Percentiles rank a stretch among this genome's conserved stretches.
Evolutionary conservation across 2,329 filamentous ascomycete species (phyloP).

Genomic region (Achaetomium macrosporum): DNA sequence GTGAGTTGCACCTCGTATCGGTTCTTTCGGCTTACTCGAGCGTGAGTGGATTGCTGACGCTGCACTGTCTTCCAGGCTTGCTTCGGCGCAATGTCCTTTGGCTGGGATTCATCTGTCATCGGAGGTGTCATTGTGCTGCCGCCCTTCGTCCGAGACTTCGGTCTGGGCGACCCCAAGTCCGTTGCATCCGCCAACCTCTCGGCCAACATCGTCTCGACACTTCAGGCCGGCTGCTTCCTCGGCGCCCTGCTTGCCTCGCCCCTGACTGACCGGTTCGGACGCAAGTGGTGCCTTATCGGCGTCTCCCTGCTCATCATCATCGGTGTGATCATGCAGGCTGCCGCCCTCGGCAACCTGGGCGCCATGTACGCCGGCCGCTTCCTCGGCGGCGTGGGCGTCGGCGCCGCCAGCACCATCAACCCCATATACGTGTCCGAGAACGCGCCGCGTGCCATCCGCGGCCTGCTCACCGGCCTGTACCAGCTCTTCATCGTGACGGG

Average conservation of each 20-base stretch:
- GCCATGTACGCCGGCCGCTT: constrained; percentile 59
- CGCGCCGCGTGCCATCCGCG: constrained; percentile 39
- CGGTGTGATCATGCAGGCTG: constrained; percentile 57
- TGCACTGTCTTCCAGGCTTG: constrained; percentile 29
- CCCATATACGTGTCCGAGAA: constrained; percentile 43
- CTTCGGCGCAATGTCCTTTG: constrained; percentile 53
- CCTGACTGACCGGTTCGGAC: constrained; percentile 48
- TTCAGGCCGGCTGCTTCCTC: constrained; percentile 38
- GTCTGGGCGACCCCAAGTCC: constrained; percentile 36
- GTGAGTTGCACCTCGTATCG: constrained; percentile 26
- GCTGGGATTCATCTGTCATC: constrained; percentile 58
- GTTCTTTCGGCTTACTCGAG: no score
- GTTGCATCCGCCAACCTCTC: constrained; percentile 48
- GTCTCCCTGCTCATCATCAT: constrained; percentile 50
- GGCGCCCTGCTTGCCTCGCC: constrained; percentile 42
- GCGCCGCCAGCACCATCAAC: constrained; percentile 38
- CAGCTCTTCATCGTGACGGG: constrained; percentile 43
- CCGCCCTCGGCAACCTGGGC: constrained; percentile 49
- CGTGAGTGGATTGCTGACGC: constrained; percentile 5
- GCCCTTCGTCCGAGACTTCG: constrained; percentile 52
- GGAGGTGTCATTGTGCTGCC: constrained; percentile 58
- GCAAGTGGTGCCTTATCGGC: constrained; percentile 47
- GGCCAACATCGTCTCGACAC: constrained; percentile 59
- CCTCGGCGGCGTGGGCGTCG: constrained; percentile 42
- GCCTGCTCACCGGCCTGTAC: constrained; percentile 39